These are phyloP conservation scores for Theileria luwenshuni DNA, from an alignment of 169 alveolate genomes.

Conservation along the genomic window DNA sequence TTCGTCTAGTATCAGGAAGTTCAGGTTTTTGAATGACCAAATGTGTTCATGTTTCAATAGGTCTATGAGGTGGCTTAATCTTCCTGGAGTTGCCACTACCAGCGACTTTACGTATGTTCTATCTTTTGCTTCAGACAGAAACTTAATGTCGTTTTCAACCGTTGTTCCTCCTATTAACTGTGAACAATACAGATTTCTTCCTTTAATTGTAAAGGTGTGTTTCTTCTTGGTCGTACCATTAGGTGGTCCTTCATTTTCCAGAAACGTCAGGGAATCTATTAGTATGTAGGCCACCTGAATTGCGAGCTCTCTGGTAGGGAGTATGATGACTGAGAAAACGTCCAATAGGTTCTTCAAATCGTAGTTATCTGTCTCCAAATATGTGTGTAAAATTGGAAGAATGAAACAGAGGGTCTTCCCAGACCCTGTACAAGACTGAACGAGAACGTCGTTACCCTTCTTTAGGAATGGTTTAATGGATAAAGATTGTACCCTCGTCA, in stretches of 20 bases:
- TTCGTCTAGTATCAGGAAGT: slow-evolving; percentile 86
- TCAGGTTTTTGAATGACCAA: slow-evolving; percentile 66
- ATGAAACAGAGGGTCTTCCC: slow-evolving; percentile 96
- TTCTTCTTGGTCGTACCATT: background rate
- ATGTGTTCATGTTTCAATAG: slow-evolving; percentile 34
- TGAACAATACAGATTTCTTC: slow-evolving; percentile 11
- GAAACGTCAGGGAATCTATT: background rate
- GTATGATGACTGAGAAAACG: slow-evolving; percentile 83
- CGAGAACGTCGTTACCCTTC: slow-evolving; percentile 55
- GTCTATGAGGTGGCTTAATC: slow-evolving; percentile 58
- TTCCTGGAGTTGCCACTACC: slow-evolving; percentile 65
- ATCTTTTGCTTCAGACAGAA: slow-evolving; percentile 18
- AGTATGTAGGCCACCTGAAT: slow-evolving; percentile 75
- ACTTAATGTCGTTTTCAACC: slow-evolving; percentile 46
- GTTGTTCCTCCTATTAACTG: slow-evolving; percentile 61
- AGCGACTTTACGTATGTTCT: slow-evolving; percentile 13
- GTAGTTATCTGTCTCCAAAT: background rate
- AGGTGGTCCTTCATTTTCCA: background rate
- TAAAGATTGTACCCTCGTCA: slow-evolving; percentile 61
- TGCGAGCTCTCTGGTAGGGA: slow-evolving; percentile 98
- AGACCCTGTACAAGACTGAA: slow-evolving; percentile 85
- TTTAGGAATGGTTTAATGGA: slow-evolving; percentile 35
- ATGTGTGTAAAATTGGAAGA: slow-evolving; percentile 82
- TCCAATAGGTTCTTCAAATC: slow-evolving; percentile 38
- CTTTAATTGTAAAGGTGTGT: background rate